Base-by-base conservation (phyloP, 345 rosid species). In the Physaria fendleri region DNA sequence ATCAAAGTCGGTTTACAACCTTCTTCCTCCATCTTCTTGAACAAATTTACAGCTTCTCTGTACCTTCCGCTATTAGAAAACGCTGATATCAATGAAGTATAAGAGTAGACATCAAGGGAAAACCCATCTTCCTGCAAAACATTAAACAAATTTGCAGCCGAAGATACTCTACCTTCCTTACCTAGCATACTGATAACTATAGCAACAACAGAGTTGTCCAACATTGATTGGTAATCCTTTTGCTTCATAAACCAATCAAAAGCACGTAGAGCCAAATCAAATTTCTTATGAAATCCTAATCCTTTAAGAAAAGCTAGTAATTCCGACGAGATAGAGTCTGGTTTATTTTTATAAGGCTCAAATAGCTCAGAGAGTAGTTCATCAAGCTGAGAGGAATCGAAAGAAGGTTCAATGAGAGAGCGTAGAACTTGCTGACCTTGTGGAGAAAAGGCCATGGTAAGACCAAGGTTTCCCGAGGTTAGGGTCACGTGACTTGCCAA, bases 401-500 rank as follows among this genome's bases (percentile, higher is more conserved):
- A 86, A 61, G 66, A 61, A 0, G 87, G 78, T 45, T 83, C 83
- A 64, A 72, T 71, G 32, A 86, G 38, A 21, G 80, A 74, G 15
- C 73, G 55, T 12, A 93, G 80, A 75, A 83, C 58, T 51, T 56
- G 78, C 76, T 82, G 82, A 74, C 89, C 99, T 61, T 40, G 74
- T 22, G 71, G 43, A 54, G 97, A 93, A 43, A n/a, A 93, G 79
- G 53, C 81, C 75, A 51, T 67, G 71, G 69, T 79, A 59, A 34
- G 82, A 71, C 99, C 99, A 89, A 16, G 85, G 91, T 64, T 77
- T 84, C 3, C 97, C 91, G 24, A 84, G 81, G 81, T 88, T 83
- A 4, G 73, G 61, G 79, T 86, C 95, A 21, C 72, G 71, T 42
- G 81, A 70, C 70, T 64, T 81, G 51, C 94, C 95, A 22, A 88